Evolutionary conservation across 2,329 filamentous ascomycete genomes (phyloP), one percentile per base, ranked within the genome.

Genomic region (Daldinia eschscholtzii): DNA sequence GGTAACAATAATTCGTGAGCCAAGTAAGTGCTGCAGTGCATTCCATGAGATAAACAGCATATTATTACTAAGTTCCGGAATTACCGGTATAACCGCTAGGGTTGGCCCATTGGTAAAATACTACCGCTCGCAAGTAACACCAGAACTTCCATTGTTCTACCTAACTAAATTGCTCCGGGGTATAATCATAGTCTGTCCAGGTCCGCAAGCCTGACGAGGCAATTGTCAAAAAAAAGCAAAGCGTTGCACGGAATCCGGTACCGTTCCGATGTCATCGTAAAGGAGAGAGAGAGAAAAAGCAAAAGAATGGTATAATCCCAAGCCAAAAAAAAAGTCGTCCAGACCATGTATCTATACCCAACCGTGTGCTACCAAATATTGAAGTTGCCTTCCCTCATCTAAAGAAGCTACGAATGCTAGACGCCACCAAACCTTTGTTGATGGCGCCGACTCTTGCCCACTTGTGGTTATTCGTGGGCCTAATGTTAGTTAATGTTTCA

Each of bases 321-420:
- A 70, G 61, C 64, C 66, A 71, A 63, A 69, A 37, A 69, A 37
- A 23, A 23, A 23, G 59, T 61, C 48, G 70, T 58, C 53, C 66
- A 64, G 56, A 61, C 60, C 64, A 15, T 64, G 60, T 68, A 64
- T 66, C 28, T 67, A 71, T 69, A 72, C 68, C 66, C 64, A 68
- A 69, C 63, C 63, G 6, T 61, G 53, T 59, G 53, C 53, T 53
- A 61, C 60, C 46, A 57, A 68, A 65, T 72, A 60, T 37, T 63
- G 64, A 71, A 68, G 65, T 68, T 67, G 69, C 52, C 66, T 66
- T 72, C 61, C 64, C 53, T 75, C 74, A 85, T 58, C 81, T 81
- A 72, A 86, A 85, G 61, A 85, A 77, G 61, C 78, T 83, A 44
- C 83, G 81, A 61, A 84, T 78, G 7, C 82, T 80, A 64, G 81